Evolutionary conservation across 2,329 filamentous ascomycete genomes (phyloP).

Genomic region (Teratosphaeria epicoccoides): DNA sequence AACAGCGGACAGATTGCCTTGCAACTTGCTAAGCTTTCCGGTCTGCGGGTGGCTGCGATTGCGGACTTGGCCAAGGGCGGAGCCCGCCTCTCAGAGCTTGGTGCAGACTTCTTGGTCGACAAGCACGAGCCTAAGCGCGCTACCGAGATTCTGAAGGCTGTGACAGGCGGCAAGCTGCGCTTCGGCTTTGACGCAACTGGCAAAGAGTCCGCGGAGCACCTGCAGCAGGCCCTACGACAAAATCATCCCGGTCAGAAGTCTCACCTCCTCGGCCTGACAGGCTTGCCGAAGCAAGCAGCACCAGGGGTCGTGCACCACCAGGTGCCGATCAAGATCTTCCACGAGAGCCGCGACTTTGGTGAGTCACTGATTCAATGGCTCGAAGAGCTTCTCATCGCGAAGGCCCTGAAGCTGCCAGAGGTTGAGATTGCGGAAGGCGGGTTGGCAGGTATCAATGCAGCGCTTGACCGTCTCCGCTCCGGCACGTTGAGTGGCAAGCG

Average conservation of each 20-base stretch:
- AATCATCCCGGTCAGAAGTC: conserved; percentile 14
- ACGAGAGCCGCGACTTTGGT: conserved; percentile 55
- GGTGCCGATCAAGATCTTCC: conserved; percentile 67
- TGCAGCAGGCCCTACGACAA: conserved; percentile 43
- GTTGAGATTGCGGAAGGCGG: conserved; percentile 56
- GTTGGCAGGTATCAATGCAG: conserved; percentile 55
- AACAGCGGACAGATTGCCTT: conserved; percentile 57
- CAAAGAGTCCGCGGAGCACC: conserved; percentile 48
- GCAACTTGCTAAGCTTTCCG: conserved; percentile 57
- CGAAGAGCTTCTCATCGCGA: conserved; percentile 50
- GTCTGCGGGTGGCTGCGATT: conserved; percentile 54
- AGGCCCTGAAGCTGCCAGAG: conserved; percentile 48
- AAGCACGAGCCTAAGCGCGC: conserved; percentile 56
- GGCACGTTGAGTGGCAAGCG: conserved; percentile 59
- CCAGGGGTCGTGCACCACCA: conserved; percentile 47
- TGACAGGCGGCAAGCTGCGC: conserved; percentile 47
- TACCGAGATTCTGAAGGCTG: conserved; percentile 50
- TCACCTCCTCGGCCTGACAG: conserved; percentile 59
- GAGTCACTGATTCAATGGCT: conserved; percentile 55
- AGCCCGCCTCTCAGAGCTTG: conserved; percentile 41
- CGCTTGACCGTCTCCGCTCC: conserved; percentile 53
- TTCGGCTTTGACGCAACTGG: conserved; percentile 62
- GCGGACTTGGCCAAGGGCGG: conserved; percentile 60
- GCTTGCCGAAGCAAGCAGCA: conserved; percentile 49
- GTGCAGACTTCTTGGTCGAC: conserved; percentile 58